phyloP scores from a whole-genome alignment of 352 stramenopile species.

The Pythium vanterpoolii region DNA sequence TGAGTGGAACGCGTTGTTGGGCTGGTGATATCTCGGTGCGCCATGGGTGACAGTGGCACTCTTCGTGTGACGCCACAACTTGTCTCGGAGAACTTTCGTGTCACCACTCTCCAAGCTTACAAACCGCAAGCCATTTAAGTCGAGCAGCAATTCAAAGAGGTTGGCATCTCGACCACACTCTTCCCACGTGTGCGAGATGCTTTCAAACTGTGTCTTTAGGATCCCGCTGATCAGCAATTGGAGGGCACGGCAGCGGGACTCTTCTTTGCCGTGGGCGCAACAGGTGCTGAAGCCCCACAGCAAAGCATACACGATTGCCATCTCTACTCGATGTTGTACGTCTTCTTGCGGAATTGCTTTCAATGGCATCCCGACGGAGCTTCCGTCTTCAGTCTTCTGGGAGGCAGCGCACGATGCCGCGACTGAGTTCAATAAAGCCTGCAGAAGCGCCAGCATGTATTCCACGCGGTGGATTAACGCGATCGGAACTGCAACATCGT shows the following conservation, averaged over 20 bases:
- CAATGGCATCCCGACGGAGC: background rate
- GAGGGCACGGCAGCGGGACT: slow-evolving; percentile 6
- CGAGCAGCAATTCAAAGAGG: slow-evolving; percentile 26
- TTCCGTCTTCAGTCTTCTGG: slow-evolving; percentile 4
- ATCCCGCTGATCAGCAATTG: slow-evolving; percentile 26
- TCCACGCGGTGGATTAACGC: slow-evolving; percentile 38
- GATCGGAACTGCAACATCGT: slow-evolving; percentile 24
- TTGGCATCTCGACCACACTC: slow-evolving; percentile 25
- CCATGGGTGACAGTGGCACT: background rate
- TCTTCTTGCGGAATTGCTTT: slow-evolving; percentile 12
- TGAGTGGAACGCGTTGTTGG: slow-evolving; percentile 14
- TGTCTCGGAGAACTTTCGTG: slow-evolving; percentile 18
- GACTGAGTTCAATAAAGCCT: slow-evolving; percentile 32
- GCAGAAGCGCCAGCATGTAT: slow-evolving; percentile 43
- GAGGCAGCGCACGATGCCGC: slow-evolving; percentile 12
- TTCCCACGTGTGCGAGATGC: slow-evolving; percentile 24
- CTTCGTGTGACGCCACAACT: slow-evolving; percentile 15
- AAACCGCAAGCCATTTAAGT: slow-evolving; percentile 24
- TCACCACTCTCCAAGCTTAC: slow-evolving; percentile 22
- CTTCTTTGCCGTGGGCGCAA: background rate
- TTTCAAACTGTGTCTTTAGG: slow-evolving; percentile 26
- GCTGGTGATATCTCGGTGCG: background rate
- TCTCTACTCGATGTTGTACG: slow-evolving; percentile 38
- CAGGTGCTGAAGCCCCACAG: slow-evolving; percentile 39
- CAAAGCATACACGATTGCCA: slow-evolving; percentile 47